Evolutionary conservation across 2,329 filamentous ascomycete genomes (phyloP), one percentile per base, ranked within the genome.

Genomic region (Fusarium begoniae): DNA sequence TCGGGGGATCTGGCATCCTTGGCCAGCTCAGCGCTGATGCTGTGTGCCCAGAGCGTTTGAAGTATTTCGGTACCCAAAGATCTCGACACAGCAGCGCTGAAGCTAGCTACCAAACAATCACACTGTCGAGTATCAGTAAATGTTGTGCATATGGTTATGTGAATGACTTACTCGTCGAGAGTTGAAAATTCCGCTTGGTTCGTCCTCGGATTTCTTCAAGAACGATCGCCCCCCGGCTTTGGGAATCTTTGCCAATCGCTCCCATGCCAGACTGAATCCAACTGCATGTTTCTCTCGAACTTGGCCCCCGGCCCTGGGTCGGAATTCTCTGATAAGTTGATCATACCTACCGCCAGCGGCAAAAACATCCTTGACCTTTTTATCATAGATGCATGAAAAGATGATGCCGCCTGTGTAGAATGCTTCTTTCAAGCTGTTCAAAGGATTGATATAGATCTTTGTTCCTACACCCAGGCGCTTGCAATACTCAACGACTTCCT

Each of bases 341-440:
- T 99, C 97, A 80, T 99, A 99, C 55, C 96, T 90, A 6, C 96
- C 96, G 57, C 97, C 96, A 38, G 95, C 96, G 11, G 96, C 96
- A 79, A 98, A 94, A 0, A 98, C 94, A 75, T 96, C 93, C 76
- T 90, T 91, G 70, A 92, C 89, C 80, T 94, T 97, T 70, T 90
- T 91, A 80, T 98, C 96, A 73, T 95, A 94, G 5, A 98, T 84
- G 78, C 95, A 98, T 70, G 97, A 94, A 80, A 99, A 98, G 48
- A 98, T 86, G 35, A 98, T 87, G 13, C 95, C 95, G 2, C 93
- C 93, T 24, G 90, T 86, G 81, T 96, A 99, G 80, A 98, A 98
- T 64, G 92, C 93, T 79, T 98, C 95, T 79, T 97, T 97, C 78
- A 97, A 90, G 81, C 94, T 97, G 79, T 92, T 93, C 12, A 99